phyloP scores from a whole-genome alignment of 2,329 filamentous ascomycete species.

The Helicocarpus griseus region DNA sequence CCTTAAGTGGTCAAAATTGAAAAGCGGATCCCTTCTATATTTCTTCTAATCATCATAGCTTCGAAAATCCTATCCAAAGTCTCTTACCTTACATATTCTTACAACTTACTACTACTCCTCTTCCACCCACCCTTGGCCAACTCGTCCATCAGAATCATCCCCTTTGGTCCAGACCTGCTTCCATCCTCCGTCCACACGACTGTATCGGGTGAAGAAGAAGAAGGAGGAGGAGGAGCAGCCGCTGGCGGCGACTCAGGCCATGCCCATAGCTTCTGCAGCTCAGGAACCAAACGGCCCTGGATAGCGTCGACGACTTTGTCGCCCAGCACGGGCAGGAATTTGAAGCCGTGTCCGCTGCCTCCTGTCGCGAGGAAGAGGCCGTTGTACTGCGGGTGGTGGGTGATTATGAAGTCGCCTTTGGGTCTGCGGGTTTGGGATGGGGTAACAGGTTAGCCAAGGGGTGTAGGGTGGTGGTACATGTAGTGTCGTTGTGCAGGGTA shows the following conservation, averaged over 20 bases:
- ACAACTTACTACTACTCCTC: slow-evolving; percentile 10
- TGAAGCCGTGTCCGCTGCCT: slow-evolving; percentile 45
- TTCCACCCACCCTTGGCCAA: slow-evolving; percentile 26
- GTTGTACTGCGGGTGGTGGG: slow-evolving; percentile 53
- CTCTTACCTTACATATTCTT: no score
- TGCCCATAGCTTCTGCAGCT: slow-evolving; percentile 33
- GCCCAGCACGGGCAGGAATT: slow-evolving; percentile 46
- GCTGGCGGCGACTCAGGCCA: slow-evolving; percentile 24
- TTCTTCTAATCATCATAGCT: background rate
- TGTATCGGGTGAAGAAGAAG: slow-evolving; percentile 11
- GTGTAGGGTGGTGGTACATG: background rate
- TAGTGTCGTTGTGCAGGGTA: no score
- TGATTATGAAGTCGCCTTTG: slow-evolving; percentile 60
- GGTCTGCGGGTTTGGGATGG: slow-evolving; percentile 24
- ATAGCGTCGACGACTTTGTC: slow-evolving; percentile 41
- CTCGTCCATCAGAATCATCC: slow-evolving; percentile 29
- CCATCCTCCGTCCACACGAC: slow-evolving; percentile 29
- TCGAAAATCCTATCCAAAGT: background rate
- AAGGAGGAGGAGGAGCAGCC: background rate
- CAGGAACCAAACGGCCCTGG: slow-evolving; percentile 34
- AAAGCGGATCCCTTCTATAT: no score
- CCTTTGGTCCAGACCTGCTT: slow-evolving; percentile 27
- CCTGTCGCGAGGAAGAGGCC: slow-evolving; percentile 43
- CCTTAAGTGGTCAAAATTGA: no score
- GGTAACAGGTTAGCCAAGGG: background rate